Base-by-base conservation (phyloP, 2,329 filamentous ascomycete genomes). In the Neonectria punicea region DNA sequence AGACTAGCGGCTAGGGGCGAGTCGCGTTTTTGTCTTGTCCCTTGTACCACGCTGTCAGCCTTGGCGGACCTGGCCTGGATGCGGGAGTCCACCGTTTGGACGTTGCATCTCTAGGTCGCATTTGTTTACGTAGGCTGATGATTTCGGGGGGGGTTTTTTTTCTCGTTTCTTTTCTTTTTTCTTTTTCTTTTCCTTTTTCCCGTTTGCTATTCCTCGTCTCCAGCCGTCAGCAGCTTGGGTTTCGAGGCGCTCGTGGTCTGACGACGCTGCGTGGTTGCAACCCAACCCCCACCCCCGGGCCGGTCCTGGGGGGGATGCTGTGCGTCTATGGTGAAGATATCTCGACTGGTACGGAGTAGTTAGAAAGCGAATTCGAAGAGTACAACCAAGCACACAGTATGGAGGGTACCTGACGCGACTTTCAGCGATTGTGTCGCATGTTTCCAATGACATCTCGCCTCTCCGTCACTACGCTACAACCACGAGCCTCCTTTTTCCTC, bases 321-420 rank as follows among this genome's bases (percentile, higher is more conserved):
- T 22, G 28, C 41, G 50, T 14, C 46, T 46, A 18, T 41, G 30
- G 3, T 61, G 58, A 55, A 61, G 58, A 55, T 55, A 61, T 61
- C 32, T 22, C 18, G 39, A 22, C 47, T 36, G 25, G 20, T 22
- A 22, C 20, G 20, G 43, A 25, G 4, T 25, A 5, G 22, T 5
- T n/a, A 22, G 41, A 44, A 49, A 50, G 51, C 18, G 36, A 32
- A 18, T 13, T 51, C 28, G 20, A n/a, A 25, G 20, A 16, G 43
- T 36, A 25, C 30, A 25, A 39, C 43, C 9, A 5, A 2, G 50
- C 58, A 49, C 58, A 61, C 58, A 55, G 58, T 61, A 32, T 46
- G 16, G 6, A 22, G 28, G 25, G 11, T 44, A 56, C 28, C 14
- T 56, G 25, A 6, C 14, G 36, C 8, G 25, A 41, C 51, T 54